Conservation (phyloP, 148 eudicot genomes). For the Spergularia marina region DNA sequence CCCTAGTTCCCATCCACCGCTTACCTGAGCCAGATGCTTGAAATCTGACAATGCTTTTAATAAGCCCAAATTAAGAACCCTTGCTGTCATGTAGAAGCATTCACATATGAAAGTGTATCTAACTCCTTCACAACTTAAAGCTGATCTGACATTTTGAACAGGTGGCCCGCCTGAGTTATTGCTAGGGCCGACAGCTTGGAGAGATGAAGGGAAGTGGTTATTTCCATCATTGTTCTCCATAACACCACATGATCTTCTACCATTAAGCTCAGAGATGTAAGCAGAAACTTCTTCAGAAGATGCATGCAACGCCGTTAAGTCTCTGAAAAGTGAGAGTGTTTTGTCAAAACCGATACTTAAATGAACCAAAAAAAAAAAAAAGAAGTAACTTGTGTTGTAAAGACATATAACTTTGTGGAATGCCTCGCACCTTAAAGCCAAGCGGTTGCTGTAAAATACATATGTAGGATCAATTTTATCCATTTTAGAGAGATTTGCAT, state of each 20-base stretch:
- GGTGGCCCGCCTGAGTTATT: conserved; percentile 35
- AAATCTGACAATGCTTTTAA: conserved; percentile 93
- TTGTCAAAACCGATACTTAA: conserved; percentile 1
- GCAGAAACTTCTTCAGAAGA: conserved; percentile 91
- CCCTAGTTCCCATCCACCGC: not conserved
- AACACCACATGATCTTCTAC: conserved; percentile 33
- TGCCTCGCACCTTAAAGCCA: conserved; percentile 66
- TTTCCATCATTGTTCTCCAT: conserved; percentile 32
- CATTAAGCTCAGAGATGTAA: conserved; percentile 44
- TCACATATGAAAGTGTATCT: conserved; percentile 86
- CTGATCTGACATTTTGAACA: conserved; percentile 37
- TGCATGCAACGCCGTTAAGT: conserved; percentile 89
- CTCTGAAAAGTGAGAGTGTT: conserved; percentile 51
- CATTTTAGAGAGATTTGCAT: conserved; percentile 70
- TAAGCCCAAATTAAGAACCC: conserved; percentile 90
- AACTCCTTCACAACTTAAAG: conserved; percentile 36
- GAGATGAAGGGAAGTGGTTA: conserved; percentile 51
- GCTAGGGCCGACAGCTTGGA: conserved; percentile 61
- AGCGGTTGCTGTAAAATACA: conserved; percentile 63
- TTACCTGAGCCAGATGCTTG: conserved; percentile 95
- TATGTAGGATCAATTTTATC: conserved; percentile 86
- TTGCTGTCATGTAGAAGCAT: conserved; percentile 99
- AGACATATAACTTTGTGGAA: not conserved
- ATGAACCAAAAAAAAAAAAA: conserved; percentile 1
- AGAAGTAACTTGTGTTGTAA: not conserved